phyloP scores from a whole-genome alignment of 768 basidiomycete genomes.

The Neoboletus magnificus region DNA sequence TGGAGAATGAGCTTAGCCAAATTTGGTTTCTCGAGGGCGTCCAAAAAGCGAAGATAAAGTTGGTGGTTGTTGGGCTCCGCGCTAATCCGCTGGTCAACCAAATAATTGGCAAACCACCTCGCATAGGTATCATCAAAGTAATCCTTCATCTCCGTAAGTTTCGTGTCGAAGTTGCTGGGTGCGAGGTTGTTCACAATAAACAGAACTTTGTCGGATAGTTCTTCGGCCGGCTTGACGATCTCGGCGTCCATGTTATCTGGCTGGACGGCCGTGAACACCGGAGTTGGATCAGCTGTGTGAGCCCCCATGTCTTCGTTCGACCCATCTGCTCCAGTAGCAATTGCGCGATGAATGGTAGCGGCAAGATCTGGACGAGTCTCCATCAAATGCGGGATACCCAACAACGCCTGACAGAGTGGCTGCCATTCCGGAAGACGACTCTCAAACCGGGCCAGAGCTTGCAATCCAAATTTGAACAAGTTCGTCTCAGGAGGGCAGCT shows the following conservation, averaged over 20 bases:
- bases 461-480: constrained; percentile 92
- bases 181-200: constrained; percentile 99
- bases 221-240: constrained; percentile 73
- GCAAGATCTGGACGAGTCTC: constrained; percentile 84
- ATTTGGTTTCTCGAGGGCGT: constrained; percentile 65
- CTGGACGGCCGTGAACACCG: constrained; percentile 75
- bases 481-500: constrained; percentile 89
- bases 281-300: constrained; percentile 41
- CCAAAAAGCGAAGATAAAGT: constrained; percentile 91
- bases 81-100: constrained; percentile 93
- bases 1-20: constrained; percentile 82
- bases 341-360: constrained; percentile 63
- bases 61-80: constrained; percentile 97
- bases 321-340: constrained; percentile 51
- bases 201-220: constrained; percentile 86
- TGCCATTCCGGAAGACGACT: constrained; percentile 87
- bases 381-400: constrained; percentile 81
- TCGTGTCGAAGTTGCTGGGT: constrained; percentile 86
- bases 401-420: constrained; percentile 83
- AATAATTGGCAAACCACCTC: constrained; percentile 96
- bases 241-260: constrained; percentile 64
- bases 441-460: constrained; percentile 87
- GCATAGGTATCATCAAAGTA: constrained; percentile 82
- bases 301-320: constrained; percentile 39
- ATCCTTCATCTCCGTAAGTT: constrained; percentile 81